These are phyloP conservation scores for Penicillium taxi DNA, from an alignment of 495 filamentous ascomycete species.

Conservation along the genomic window DNA sequence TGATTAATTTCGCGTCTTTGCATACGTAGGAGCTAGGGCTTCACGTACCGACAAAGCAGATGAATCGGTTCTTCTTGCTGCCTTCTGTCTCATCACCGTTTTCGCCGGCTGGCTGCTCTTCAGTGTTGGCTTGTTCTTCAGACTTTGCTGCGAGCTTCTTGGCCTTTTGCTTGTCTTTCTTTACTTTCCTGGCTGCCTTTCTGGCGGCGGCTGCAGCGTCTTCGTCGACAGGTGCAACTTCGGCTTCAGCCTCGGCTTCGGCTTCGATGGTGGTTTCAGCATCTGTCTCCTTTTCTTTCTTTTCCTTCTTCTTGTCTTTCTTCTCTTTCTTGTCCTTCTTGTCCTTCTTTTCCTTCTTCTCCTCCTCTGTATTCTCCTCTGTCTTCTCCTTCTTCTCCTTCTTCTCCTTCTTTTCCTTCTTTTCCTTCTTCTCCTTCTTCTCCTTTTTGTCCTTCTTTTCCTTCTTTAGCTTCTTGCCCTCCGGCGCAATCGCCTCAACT, in stretches of 20 bases:
- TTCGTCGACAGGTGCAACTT: no score
- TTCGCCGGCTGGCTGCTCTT: constrained; percentile 1
- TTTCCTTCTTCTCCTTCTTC: constrained; percentile 16
- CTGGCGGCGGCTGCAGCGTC: no score
- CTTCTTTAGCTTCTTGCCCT: constrained; percentile 36
- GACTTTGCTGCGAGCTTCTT: constrained; percentile 9
- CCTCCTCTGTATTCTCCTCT: constrained; percentile 2
- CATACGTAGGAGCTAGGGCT: background rate
- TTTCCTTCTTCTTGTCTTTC: constrained; percentile 7
- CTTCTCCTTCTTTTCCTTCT: constrained; percentile 16
- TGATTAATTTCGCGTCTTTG: background rate
- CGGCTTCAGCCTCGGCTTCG: no score
- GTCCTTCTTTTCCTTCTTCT: constrained; percentile 3
- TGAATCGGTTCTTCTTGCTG: constrained; percentile 57
- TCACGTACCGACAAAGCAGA: constrained; percentile 70
- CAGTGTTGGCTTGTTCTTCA: constrained; percentile 2
- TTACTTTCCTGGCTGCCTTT: constrained; percentile 6
- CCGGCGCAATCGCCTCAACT: constrained; percentile 23
- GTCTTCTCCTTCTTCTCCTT: constrained; percentile 11
- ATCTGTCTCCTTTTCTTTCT: constrained; percentile 8
- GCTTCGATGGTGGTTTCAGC: constrained; percentile 2
- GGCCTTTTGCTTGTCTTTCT: constrained; percentile 7
- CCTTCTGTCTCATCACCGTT: constrained; percentile 1
- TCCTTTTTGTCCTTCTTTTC: constrained; percentile 27
- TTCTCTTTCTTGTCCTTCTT: constrained; percentile 8